These are phyloP conservation scores for Rhodosporidiobolus odoratus DNA, from an alignment of 768 basidiomycete genomes.

Conservation along the genomic window DNA sequence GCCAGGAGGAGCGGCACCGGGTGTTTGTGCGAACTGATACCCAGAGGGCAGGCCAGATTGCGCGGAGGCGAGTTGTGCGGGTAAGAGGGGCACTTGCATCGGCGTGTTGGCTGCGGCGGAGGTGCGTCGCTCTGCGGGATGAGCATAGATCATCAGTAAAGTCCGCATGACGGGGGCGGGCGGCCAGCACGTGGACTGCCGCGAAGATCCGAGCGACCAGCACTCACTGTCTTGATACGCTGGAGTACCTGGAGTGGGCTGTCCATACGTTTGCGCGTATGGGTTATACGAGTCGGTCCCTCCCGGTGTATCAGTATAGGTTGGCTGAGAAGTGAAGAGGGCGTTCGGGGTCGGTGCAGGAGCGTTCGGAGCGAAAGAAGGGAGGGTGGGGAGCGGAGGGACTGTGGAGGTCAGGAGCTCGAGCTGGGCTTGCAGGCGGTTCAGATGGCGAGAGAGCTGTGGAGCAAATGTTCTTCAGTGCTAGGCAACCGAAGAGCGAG, in stretches of 20 bases:
- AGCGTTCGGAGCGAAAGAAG: slow-evolving; percentile 27
- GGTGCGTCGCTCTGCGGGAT: slow-evolving; percentile 10
- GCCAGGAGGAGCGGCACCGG: slow-evolving; percentile 1
- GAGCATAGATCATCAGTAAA: neutral
- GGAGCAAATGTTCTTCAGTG: neutral
- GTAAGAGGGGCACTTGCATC: slow-evolving; percentile 21
- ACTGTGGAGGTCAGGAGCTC: slow-evolving; percentile 37
- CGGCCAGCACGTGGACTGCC: too few relatives aligned
- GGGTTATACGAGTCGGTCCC: slow-evolving; percentile 12
- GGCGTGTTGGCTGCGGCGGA: neutral
- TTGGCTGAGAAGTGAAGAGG: slow-evolving; percentile 4
- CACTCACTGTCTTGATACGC: slow-evolving; percentile 16
- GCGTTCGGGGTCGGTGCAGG: neutral
- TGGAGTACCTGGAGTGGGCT: slow-evolving; percentile 9
- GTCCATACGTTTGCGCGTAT: neutral
- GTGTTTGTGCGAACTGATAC: neutral
- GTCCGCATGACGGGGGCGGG: too few relatives aligned
- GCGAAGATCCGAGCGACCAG: too few relatives aligned
- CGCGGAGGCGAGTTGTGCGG: slow-evolving; percentile 20
- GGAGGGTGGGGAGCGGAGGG: slow-evolving; percentile 31
- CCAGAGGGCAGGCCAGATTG: neutral
- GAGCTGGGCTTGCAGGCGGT: slow-evolving; percentile 36
- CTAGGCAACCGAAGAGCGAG: neutral
- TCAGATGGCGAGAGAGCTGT: slow-evolving; percentile 36
- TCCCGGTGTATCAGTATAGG: neutral